These are phyloP conservation scores for Nigrospora sphaerica DNA, from an alignment of 2,329 filamentous ascomycete genomes.

Conservation along the genomic window DNA sequence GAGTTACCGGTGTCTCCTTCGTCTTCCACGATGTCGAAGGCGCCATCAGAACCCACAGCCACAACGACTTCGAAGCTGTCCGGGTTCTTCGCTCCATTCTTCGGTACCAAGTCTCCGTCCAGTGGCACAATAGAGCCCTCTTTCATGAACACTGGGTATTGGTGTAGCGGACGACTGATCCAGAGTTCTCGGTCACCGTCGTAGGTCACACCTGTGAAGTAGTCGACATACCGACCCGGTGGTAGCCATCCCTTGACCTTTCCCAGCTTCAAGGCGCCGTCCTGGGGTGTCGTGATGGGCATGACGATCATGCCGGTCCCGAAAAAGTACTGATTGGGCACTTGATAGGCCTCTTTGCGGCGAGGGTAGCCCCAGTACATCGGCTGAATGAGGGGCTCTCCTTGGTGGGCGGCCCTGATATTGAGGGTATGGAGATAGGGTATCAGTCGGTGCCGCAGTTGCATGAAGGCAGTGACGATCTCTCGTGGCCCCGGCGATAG, in stretches of 20 bases:
- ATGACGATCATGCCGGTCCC: slow-evolving; percentile 48
- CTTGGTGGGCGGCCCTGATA: slow-evolving; percentile 31
- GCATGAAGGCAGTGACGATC: slow-evolving; percentile 41
- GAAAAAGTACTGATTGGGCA: slow-evolving; percentile 53
- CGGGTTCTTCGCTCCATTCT: slow-evolving; percentile 41
- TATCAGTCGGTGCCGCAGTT: slow-evolving; percentile 49
- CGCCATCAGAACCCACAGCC: slow-evolving; percentile 37
- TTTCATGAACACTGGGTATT: slow-evolving; percentile 44
- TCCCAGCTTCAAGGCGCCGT: slow-evolving; percentile 36
- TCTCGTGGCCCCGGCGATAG: slow-evolving; percentile 37
- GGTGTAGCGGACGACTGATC: slow-evolving; percentile 40
- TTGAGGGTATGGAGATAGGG: slow-evolving; percentile 57
- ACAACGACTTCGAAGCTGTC: slow-evolving; percentile 39
- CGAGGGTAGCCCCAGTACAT: slow-evolving; percentile 56
- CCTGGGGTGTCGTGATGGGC: slow-evolving; percentile 46
- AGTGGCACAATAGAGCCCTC: slow-evolving; percentile 54
- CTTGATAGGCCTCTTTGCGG: slow-evolving; percentile 43
- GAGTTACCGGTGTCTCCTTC: neutral
- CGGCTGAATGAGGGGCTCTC: slow-evolving; percentile 49
- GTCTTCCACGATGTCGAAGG: slow-evolving; percentile 43
- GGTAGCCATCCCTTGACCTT: slow-evolving; percentile 50
- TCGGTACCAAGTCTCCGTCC: slow-evolving; percentile 32
- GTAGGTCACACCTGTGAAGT: slow-evolving; percentile 51
- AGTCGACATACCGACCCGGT: slow-evolving; percentile 45
- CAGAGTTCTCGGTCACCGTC: slow-evolving; percentile 45